Evolutionary conservation across 129 eudicot genomes (phyloP), one percentile per base, ranked within the genome.

Genomic region (Flaveria brownii): DNA sequence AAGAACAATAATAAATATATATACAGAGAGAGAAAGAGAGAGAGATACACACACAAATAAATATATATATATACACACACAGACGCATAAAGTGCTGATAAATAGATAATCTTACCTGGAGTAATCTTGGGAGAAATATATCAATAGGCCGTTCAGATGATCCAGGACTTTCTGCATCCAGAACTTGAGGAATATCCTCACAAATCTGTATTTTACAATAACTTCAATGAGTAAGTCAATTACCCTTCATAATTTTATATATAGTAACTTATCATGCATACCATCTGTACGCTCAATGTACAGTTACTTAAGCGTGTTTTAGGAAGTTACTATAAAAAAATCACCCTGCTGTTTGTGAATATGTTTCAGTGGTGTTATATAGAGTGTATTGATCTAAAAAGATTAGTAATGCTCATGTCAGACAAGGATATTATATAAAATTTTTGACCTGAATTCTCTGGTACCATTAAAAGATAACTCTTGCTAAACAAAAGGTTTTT

Each of bases 111-210:
- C 28, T 75, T 63, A 88, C 97, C 90, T 81, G 85, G 73, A 94
- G 86, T 65, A 94, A 79, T 83, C 96, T 88, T 16, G 98, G 98
- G 55, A 94, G 89, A 52, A 94, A 91, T 70, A 88, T 84, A 84
- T 91, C 91, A 72, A 94, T 91, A 42, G 98, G 98, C 2, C 92
- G 81, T 74, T 94, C 98, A 77, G 93, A 80, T 86, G 88, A 86
- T 81, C 97, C 98, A 68, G 98, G 82, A 60, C 78, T 88, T 77
- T 94, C 98, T 11, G 90, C 83, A 82, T 94, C 98, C 73, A 94
- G 84, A 60, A 91, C 86, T 82, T 94, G 97, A 30, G 98, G 97
- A 11, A 85, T 86, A 82, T 94, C 98, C 84, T 94, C 98, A 82
- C 98, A 91, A 55, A 94, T 91, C 98, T 94, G 87, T 79, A 28